These are phyloP conservation scores for Corchorus capsularis DNA, from an alignment of 345 rosid genomes.

Conservation along the genomic window DNA sequence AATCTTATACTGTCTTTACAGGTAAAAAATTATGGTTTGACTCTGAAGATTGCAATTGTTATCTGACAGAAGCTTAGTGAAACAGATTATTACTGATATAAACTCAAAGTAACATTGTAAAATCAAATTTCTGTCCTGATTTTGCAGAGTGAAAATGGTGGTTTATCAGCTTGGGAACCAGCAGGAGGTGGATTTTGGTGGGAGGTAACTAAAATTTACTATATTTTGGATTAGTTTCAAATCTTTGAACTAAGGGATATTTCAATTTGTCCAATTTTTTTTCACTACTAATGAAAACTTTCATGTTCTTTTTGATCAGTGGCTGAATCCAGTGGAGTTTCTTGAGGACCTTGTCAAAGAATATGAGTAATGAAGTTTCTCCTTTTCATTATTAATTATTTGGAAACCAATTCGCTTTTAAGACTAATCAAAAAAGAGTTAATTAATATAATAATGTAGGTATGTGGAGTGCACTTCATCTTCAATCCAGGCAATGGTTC, in stretches of 20 bases:
- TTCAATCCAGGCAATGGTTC: constrained; percentile 38
- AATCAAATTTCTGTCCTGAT: neutral
- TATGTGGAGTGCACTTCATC: constrained; percentile 54
- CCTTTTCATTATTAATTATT: too few species aligned
- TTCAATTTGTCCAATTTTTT: too few species aligned
- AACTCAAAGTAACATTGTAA: neutral
- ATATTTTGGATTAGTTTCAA: neutral
- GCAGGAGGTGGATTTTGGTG: constrained; percentile 49
- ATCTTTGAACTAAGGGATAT: too few species aligned
- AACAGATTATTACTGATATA: neutral
- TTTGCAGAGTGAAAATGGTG: constrained; percentile 56
- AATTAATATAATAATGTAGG: too few species aligned
- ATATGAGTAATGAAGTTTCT: too few species aligned
- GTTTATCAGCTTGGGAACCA: constrained; percentile 64
- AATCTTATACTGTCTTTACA: constrained; percentile 49
- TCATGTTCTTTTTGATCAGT: too few species aligned
- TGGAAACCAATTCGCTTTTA: too few species aligned
- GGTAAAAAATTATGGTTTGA: constrained; percentile 28
- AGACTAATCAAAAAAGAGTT: too few species aligned
- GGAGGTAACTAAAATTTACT: constrained; percentile 38
- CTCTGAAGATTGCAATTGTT: too few species aligned
- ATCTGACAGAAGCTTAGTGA: neutral
- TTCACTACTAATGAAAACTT: too few species aligned
- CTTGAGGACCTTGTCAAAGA: too few species aligned
- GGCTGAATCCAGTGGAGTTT: too few species aligned